These are phyloP conservation scores for Xerocomellus amylosporus DNA, from an alignment of 768 basidiomycete species.

Conservation along the genomic window DNA sequence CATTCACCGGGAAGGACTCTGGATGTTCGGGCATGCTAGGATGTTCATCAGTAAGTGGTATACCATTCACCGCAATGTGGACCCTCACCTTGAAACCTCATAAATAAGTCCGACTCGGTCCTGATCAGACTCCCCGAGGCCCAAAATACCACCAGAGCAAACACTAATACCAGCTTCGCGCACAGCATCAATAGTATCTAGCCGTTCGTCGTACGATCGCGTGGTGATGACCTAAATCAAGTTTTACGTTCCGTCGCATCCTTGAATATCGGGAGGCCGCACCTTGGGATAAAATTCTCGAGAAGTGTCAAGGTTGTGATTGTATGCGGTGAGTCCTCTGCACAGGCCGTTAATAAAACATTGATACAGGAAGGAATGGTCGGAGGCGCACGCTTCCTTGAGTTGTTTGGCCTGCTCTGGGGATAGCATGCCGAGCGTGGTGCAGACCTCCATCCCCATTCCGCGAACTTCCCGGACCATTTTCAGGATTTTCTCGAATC, in stretches of 20 bases:
- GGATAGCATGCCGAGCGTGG: constrained; percentile 94
- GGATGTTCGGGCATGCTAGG: constrained; percentile 89
- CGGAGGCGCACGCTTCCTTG: constrained; percentile 77
- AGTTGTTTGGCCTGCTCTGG: constrained; percentile 89
- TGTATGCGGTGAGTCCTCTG: constrained; percentile 94
- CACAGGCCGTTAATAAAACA: not conserved
- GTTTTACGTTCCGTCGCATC: not conserved
- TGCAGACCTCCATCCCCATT: constrained; percentile 99
- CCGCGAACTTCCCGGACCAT: constrained; percentile 91
- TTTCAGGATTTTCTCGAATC: constrained; percentile 87
- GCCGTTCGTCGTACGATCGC: constrained; percentile 88
- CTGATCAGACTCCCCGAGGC: constrained; percentile 85
- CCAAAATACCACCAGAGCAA: constrained; percentile 94
- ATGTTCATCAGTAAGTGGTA: constrained; percentile 4
- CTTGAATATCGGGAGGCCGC: constrained; percentile 12
- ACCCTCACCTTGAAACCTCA: constrained; percentile 82
- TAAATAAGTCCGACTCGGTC: constrained; percentile 93
- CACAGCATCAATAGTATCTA: constrained; percentile 87
- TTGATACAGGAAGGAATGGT: not conserved
- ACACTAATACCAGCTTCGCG: constrained; percentile 95
- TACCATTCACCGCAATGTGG: not conserved
- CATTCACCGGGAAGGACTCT: constrained; percentile 99
- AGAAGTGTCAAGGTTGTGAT: constrained; percentile 98
- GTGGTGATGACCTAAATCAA: constrained; percentile 84
- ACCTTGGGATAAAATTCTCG: constrained; percentile 95